Evolutionary conservation across 1,284 basidiomycete genomes (phyloP).

Genomic region (Trametes sp.): DNA sequence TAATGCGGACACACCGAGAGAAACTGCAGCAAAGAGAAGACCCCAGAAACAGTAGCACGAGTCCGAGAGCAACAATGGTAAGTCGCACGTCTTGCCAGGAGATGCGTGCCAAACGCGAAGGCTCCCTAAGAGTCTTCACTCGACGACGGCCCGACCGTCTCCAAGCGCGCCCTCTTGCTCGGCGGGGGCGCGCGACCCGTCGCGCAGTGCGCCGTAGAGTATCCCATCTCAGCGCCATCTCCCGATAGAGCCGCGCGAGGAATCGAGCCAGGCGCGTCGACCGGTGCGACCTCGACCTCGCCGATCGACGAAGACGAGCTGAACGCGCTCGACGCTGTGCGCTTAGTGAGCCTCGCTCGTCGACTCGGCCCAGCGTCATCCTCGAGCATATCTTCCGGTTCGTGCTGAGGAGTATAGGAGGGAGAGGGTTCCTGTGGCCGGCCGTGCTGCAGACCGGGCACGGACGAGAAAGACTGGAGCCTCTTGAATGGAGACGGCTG

Average conservation of each 20-base stretch:
- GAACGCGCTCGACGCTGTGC: slow-evolving; percentile 2
- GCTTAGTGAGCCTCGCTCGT: background rate
- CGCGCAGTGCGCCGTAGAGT: background rate
- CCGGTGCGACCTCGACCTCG: background rate
- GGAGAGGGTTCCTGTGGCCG: background rate
- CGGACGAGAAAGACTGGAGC: background rate
- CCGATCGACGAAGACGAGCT: background rate
- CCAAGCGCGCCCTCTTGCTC: background rate
- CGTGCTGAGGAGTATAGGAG: background rate
- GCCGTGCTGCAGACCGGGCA: background rate
- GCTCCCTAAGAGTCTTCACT: background rate
- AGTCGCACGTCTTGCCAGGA: background rate
- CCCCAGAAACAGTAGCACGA: background rate
- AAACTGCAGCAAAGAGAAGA: background rate
- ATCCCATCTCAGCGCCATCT: background rate
- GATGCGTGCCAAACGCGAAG: background rate
- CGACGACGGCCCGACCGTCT: background rate
- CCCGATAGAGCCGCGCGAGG: background rate
- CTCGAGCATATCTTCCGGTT: too few species aligned
- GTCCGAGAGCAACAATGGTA: background rate
- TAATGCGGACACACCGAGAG: too few species aligned
- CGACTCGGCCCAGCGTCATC: background rate
- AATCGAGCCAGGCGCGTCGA: background rate
- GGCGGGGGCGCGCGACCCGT: background rate
- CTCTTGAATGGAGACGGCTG: background rate